Percentiles rank a stretch among this genome's conserved stretches.
Conservation (phyloP, 495 filamentous ascomycete species). For the Annulohypoxylon stygium region DNA sequence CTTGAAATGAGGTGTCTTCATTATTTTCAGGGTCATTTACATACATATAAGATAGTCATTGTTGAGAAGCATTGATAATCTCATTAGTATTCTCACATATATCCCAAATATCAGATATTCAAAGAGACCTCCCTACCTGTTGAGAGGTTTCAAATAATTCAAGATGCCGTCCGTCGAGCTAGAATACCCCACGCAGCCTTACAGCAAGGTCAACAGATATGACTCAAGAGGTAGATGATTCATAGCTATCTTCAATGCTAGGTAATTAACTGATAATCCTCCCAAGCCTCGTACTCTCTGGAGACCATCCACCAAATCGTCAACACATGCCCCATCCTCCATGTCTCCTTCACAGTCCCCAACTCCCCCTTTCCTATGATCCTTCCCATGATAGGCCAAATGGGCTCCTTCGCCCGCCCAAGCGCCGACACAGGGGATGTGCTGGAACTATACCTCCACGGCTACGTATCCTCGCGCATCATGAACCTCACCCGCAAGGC, state of each 20-base stretch:
- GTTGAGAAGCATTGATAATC: background rate
- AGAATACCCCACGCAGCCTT: slow-evolving; percentile 74
- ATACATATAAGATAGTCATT: background rate
- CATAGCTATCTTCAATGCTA: background rate
- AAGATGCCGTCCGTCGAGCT: slow-evolving; percentile 65
- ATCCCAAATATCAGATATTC: background rate
- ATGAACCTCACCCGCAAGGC: slow-evolving; percentile 74
- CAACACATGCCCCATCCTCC: slow-evolving; percentile 79
- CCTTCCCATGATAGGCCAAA: slow-evolving; percentile 90
- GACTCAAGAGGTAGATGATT: slow-evolving; percentile 70
- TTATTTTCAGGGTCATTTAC: background rate
- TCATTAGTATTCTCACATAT: background rate
- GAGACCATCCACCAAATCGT: slow-evolving; percentile 83
- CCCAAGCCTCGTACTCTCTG: slow-evolving; percentile 77
- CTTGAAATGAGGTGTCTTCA: background rate
- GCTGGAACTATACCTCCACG: slow-evolving; percentile 87
- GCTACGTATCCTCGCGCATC: slow-evolving; percentile 84
- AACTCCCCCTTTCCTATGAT: slow-evolving; percentile 74
- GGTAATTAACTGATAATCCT: slow-evolving; percentile 3
- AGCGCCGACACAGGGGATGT: slow-evolving; percentile 73
- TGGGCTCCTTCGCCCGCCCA: slow-evolving; percentile 77
- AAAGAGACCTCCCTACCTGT: background rate
- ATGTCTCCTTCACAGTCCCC: slow-evolving; percentile 82
- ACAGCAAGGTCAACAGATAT: slow-evolving; percentile 80
- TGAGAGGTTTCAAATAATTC: slow-evolving; percentile 15